Base-by-base conservation (phyloP, 805 yeast species). In the Saccharomycopsis selenospora region DNA sequence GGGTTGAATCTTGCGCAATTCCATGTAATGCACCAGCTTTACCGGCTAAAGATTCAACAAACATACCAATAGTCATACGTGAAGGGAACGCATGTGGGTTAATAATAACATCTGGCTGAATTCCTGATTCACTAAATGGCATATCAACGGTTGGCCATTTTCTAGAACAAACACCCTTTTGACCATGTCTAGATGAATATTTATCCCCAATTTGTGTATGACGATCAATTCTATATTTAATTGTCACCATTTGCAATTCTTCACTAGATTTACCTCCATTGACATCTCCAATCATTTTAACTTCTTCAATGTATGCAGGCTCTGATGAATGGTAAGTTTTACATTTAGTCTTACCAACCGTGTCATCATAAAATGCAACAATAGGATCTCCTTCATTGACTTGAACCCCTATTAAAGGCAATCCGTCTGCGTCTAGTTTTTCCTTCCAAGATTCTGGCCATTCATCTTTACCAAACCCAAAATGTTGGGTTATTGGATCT, bases 81-180 rank as follows among this genome's bases (percentile, higher is more conserved):
- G 98, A 91, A 59, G 99, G 99, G 91, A 91, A 93, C 57, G 98
- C 99, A 66, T 91, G 99, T 3, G 99, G 99, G 66, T 93, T 93
- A 62, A 93, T 93, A 62, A 93, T 93, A 58, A 93, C 85, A 69
- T 93, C 99, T 2, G 99, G 99, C 66, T 86, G 96, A 53, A 93
- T 91, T 60, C 99, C 99, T 28, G 86, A 73, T 69, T 93, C 99
- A 56, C 88, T 78, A 72, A 93, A 93, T 47, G 99, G 99, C 95
- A 93, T 81, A 66, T 93, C 98, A 55, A 87, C 73, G 46, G 88
- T 82, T 27, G 98, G 99, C 96, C 97, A 93, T 68, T 90, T 91
- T 66, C 96, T 84, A 7, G 98, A 90, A 70, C 96, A 90, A 54
- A 90, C 96, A 78, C 98, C 98, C 67, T 90, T 90, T 69, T 90